phyloP scores from a whole-genome alignment of 352 stramenopile species.

The Chrysophaeum taylorii region DNA sequence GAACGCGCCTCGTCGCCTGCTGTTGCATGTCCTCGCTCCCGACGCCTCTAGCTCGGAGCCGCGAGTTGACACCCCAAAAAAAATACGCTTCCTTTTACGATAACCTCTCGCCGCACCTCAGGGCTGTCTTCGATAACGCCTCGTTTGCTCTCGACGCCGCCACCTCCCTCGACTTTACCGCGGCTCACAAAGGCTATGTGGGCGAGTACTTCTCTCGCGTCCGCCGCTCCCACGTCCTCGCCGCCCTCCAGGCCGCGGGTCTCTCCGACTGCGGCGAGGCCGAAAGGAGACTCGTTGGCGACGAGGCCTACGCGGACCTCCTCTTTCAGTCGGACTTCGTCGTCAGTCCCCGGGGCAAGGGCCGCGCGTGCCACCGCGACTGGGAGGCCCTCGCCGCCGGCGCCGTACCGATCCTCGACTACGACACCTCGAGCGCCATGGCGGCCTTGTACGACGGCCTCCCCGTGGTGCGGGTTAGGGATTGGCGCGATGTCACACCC shows the following conservation, averaged over 20 bases:
- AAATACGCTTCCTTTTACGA: neutral
- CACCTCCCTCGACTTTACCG: neutral
- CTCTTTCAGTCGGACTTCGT: neutral
- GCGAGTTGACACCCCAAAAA: neutral
- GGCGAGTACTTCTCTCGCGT: neutral
- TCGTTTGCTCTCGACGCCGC: neutral
- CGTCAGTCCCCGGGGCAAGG: neutral
- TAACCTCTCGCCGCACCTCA: neutral
- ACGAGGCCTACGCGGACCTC: neutral
- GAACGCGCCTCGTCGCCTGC: neutral
- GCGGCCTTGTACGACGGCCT: neutral
- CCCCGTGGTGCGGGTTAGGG: neutral
- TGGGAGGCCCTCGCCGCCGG: neutral
- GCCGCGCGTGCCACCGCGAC: conserved; percentile 7
- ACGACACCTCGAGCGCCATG: conserved; percentile 1
- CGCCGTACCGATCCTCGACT: neutral
- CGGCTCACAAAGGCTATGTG: neutral
- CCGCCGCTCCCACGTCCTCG: neutral
- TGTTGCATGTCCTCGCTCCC: neutral
- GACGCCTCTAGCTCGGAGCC: neutral
- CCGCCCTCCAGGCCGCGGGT: neutral
- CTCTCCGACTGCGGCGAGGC: neutral
- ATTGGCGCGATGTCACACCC: neutral
- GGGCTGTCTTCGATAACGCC: neutral
- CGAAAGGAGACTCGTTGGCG: too few relatives aligned